These are phyloP conservation scores for Balamuthia mandrillaris DNA, from an alignment of 208 protist species.

Conservation along the genomic window DNA sequence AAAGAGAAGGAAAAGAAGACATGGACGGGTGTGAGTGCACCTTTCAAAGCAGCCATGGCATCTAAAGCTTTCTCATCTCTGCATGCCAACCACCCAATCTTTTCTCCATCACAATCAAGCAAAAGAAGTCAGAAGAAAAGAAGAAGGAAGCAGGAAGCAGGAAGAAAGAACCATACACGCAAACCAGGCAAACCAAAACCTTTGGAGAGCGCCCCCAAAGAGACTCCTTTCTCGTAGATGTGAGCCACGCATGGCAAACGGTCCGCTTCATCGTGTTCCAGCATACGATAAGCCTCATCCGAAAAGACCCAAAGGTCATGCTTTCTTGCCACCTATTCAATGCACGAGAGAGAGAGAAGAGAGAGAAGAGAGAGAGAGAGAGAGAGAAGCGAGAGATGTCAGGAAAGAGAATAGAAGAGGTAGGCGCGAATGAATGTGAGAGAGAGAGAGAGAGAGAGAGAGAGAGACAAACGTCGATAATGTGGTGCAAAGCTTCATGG, in stretches of 20 bases:
- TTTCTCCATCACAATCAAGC: too few species aligned
- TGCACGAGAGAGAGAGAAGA: too few species aligned
- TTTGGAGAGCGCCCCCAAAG: conserved; percentile 33
- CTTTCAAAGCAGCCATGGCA: conserved; percentile 3
- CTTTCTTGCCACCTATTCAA: neutral
- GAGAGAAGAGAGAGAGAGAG: too few species aligned
- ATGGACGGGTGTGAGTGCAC: too few species aligned
- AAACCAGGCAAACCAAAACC: conserved; percentile 10
- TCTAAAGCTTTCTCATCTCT: neutral
- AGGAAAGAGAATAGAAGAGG: too few species aligned
- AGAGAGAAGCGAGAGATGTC: too few species aligned
- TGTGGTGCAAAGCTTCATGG: too few species aligned
- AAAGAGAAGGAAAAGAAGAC: too few species aligned
- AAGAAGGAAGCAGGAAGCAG: neutral
- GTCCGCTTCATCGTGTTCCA: neutral
- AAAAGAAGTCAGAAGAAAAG: neutral
- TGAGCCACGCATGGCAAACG: neutral
- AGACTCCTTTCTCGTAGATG: conserved; percentile 28
- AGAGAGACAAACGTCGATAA: too few species aligned
- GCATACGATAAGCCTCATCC: conserved; percentile 29
- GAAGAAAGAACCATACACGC: neutral
- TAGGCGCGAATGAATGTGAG: neutral
- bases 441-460: neutral
- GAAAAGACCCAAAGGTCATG: conserved; percentile 36
- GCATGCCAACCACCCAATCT: conserved; percentile 25